Conservation (phyloP, 2,329 filamentous ascomycete species). For the Coleophoma cylindrospora region DNA sequence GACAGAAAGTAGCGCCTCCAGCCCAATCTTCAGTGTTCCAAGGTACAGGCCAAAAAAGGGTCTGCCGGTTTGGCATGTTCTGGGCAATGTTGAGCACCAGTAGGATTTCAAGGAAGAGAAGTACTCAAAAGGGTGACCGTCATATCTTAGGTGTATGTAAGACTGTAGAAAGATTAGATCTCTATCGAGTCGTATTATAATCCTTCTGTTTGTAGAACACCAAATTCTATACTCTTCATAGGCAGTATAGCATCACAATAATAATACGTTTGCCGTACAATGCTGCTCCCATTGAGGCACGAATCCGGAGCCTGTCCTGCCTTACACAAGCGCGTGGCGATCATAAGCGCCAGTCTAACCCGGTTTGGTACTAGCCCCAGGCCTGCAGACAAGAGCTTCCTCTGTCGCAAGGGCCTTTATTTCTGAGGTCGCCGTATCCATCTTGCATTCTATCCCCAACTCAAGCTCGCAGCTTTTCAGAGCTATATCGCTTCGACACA, state of each 20-base stretch:
- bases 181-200: conserved; percentile 9
- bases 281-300: not conserved
- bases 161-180: conserved; percentile 23
- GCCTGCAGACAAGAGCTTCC: not conserved
- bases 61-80: no score
- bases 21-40: no score
- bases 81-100: no score
- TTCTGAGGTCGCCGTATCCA: no score
- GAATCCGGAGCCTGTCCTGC: not conserved
- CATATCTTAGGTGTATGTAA: conserved; percentile 20
- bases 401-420: no score
- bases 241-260: not conserved
- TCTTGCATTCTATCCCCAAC: no score
- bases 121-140: conserved; percentile 15
- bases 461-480: not conserved
- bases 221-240: no score
- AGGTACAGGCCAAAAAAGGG: no score
- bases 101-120: conserved; percentile 4
- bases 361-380: not conserved
- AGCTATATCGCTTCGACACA: no score
- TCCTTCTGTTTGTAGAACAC: no score
- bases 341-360: not conserved
- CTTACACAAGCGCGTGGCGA: not conserved
- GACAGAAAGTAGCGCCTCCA: no score
- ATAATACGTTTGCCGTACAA: not conserved